Conservation (phyloP, 805 yeast genomes). For the Priceomyces medius region DNA sequence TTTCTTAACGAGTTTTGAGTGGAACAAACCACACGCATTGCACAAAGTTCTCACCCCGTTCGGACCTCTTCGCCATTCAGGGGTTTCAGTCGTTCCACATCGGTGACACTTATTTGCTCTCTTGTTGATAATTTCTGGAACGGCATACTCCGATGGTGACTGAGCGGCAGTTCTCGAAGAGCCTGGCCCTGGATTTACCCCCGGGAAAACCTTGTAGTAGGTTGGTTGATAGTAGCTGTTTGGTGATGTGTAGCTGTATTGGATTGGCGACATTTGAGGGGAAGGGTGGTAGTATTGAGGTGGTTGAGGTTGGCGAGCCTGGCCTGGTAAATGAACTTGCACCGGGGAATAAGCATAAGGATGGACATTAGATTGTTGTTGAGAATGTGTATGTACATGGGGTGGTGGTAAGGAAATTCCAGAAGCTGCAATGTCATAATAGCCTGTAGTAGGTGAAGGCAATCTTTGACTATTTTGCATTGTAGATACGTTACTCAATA, state of each 20-base stretch:
- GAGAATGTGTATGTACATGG: background rate
- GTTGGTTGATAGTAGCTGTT: background rate
- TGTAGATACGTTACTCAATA: background rate
- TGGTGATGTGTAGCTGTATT: background rate
- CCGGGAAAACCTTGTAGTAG: background rate
- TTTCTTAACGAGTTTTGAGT: constrained; percentile 49
- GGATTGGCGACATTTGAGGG: constrained; percentile 2
- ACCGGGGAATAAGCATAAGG: constrained; percentile 1
- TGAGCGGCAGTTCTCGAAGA: background rate
- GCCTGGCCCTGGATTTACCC: constrained; percentile 2
- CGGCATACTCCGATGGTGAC: constrained; percentile 15
- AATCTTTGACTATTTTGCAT: constrained; percentile 6
- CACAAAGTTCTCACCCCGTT: constrained; percentile 45
- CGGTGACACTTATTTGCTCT: constrained; percentile 40
- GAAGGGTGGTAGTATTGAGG: constrained; percentile 4
- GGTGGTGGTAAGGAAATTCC: constrained; percentile 15
- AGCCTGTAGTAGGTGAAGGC: constrained; percentile 11
- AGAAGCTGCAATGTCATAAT: constrained; percentile 4
- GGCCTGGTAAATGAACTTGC: background rate
- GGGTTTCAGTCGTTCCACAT: constrained; percentile 47
- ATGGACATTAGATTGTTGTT: background rate
- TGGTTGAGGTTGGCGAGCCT: constrained; percentile 7
- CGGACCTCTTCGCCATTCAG: constrained; percentile 47
- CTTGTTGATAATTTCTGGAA: constrained; percentile 34
- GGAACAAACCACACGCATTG: constrained; percentile 45